phyloP scores from a whole-genome alignment of 2,329 filamentous ascomycete genomes.

The Trichoderma brevicompactum region DNA sequence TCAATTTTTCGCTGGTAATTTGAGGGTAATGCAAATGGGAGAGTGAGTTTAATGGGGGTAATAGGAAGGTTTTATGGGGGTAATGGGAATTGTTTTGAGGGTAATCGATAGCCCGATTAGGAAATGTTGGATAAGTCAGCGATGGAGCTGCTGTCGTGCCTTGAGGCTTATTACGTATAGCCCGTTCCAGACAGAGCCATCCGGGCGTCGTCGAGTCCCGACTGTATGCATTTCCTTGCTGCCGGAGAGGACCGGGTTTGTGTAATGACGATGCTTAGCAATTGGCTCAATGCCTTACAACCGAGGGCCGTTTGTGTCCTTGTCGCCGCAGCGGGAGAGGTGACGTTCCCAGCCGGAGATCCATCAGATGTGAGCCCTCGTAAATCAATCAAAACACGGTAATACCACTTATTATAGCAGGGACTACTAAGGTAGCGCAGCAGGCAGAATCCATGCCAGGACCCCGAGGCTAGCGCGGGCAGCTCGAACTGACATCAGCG shows the following conservation, averaged over 20 bases:
- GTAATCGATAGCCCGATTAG: slow-evolving; percentile 31
- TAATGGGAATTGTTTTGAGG: slow-evolving; percentile 29
- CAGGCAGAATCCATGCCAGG: slow-evolving; percentile 5
- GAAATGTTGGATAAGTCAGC: slow-evolving; percentile 7
- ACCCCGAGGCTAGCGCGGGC: slow-evolving; percentile 24
- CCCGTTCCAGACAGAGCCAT: slow-evolving; percentile 19
- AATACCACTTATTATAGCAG: not conserved
- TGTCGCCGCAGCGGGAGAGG: not conserved
- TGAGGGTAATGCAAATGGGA: slow-evolving; percentile 25
- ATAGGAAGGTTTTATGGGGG: slow-evolving; percentile 28
- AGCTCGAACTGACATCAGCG: slow-evolving; percentile 25
- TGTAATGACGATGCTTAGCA: not conserved
- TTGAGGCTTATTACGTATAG: slow-evolving; percentile 32
- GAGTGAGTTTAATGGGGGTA: slow-evolving; percentile 30
- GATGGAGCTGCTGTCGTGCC: slow-evolving; percentile 3
- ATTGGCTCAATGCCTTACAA: not conserved
- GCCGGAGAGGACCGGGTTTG: slow-evolving; percentile 22
- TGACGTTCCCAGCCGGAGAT: slow-evolving; percentile 17
- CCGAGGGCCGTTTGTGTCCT: slow-evolving; percentile 21
- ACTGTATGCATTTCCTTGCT: not conserved
- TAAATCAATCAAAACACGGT: not conserved
- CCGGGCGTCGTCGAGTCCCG: not conserved
- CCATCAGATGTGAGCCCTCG: slow-evolving; percentile 5
- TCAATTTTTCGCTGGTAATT: slow-evolving; percentile 17
- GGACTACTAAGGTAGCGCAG: too few relatives aligned